Base-by-base conservation (phyloP, 1,284 basidiomycete species). In the Coniferiporia weirii region DNA sequence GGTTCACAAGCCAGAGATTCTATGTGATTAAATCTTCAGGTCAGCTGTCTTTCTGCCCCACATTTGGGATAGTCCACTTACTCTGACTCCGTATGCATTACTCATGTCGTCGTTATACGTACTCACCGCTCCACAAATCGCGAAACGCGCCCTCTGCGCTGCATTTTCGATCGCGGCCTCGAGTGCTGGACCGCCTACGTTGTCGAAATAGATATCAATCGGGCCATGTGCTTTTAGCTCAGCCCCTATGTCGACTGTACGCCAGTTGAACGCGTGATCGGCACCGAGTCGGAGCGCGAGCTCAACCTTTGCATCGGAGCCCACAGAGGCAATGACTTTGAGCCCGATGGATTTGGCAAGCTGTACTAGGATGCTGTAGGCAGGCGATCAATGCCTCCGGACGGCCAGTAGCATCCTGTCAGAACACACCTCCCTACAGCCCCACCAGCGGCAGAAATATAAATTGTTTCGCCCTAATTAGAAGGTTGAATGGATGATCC, bases 181-280 rank as follows among this genome's bases (percentile, higher is more conserved):
- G 15, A 89, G 75, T 3, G 80, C 82, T 62, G 83, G 78, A 0
- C 89, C 89, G 2, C 89, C 87, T 55, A 87, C 85, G 67, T 80
- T 77, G 62, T 80, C 76, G 72, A 76, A 79, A 63, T 73, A 78
- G 20, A 80, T 82, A 15, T 27, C n/a, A 19, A 17, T 20, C 8
- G 80, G 75, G 0, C 86, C 84, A 56, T 85, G 76, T 65, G 79
- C 77, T 63, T 75, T 72, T 61, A 90, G 77, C 2, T 84, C 77
- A 27, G 81, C 74, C 44, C 71, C 71, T 10, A 80, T 80, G 49
- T 72, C 71, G 15, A 71, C 71, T 0, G 73, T 79, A 72, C 91
- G 91, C 75, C 92, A 91, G 72, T 91, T 89, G 74, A 91, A 83
- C 0, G 79, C 83, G 12, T 83, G 79, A 66, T 93, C 87, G 4